Conservation (phyloP, 352 stramenopile genomes). For the Aphanomyces invadans region DNA sequence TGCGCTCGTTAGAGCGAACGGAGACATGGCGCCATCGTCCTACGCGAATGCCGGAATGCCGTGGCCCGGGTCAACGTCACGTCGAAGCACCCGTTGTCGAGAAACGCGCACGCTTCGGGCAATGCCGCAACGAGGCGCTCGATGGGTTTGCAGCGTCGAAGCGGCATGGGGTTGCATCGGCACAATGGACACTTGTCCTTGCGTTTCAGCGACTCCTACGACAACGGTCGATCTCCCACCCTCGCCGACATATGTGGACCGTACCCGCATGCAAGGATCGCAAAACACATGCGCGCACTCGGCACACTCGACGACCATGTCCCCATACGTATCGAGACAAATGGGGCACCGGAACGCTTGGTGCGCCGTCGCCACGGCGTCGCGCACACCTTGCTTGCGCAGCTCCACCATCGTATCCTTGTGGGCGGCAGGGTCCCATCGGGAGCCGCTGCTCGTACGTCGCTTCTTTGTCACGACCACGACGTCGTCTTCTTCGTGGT, state of each 20-base stretch:
- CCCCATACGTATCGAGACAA: conserved; percentile 11
- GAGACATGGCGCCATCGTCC: neutral
- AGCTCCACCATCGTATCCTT: neutral
- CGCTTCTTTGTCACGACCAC: neutral
- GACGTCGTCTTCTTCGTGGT: neutral
- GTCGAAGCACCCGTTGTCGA: neutral
- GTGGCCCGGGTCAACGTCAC: conserved; percentile 10
- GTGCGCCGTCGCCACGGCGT: neutral
- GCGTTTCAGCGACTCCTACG: conserved; percentile 8
- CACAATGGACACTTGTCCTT: conserved; percentile 14
- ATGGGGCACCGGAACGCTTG: conserved; percentile 11
- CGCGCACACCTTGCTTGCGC: neutral
- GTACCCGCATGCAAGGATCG: conserved; percentile 6
- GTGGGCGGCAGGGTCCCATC: neutral
- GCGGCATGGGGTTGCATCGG: conserved; percentile 4
- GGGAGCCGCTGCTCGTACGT: neutral
- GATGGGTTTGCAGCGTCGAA: conserved; percentile 6
- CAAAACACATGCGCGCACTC: conserved; percentile 20
- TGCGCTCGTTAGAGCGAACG: neutral
- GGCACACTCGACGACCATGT: conserved; percentile 5
- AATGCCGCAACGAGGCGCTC: conserved; percentile 12
- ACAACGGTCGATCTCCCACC: neutral
- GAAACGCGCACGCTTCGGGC: neutral
- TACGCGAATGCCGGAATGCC: conserved; percentile 1
- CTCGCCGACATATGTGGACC: neutral